Evolutionary conservation across 75 land plant genomes (phyloP), one percentile per base, ranked within the genome.

Genomic region (Pinus albicaulis): DNA sequence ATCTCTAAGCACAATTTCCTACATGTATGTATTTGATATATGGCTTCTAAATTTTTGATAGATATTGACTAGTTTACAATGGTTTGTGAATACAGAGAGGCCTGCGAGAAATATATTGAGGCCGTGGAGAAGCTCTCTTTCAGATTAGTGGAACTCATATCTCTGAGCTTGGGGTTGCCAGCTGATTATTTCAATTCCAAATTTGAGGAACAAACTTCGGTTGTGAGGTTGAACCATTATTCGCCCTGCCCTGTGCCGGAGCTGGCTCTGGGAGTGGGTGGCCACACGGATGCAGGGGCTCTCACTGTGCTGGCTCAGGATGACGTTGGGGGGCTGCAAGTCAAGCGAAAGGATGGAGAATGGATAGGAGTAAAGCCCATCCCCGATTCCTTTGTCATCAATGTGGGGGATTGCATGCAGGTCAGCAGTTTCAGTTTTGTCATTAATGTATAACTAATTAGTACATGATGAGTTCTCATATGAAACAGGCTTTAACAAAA

Each of bases 241-340:
- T 93, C 98, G 0, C 81, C 83, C 0, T 95, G 98, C 76, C 91
- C 98, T 1, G 56, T 20, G 3, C 95, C 95, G 1, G 76, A 92
- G 57, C 76, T 95, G 12, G 92, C 89, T 19, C 78, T 95, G 11
- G 95, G 93, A 5, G 93, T 92, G 59, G 88, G 91, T 34, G 82
- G 88, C 10, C 95, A 95, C 83, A 95, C 90, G 86, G 98, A 95
- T 65, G 72, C 77, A 8, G 89, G 88, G 0, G 95, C 80, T 13
- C 71, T 92, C 34, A 92, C 95, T n/a, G 73, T 95, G 63, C 80
- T 92, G 16, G 75, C 82, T 20, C 98, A 92, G 53, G 82, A 85
- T 64, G 89, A 89, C 8, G 91, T 92, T 7, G 91, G 88, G 19
- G 98, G 95, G 5, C 79, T 92, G 38, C 95, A 90, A 41, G 85